phyloP scores from a whole-genome alignment of 2,329 filamentous ascomycete species.

The Hypoxylon sp. region DNA sequence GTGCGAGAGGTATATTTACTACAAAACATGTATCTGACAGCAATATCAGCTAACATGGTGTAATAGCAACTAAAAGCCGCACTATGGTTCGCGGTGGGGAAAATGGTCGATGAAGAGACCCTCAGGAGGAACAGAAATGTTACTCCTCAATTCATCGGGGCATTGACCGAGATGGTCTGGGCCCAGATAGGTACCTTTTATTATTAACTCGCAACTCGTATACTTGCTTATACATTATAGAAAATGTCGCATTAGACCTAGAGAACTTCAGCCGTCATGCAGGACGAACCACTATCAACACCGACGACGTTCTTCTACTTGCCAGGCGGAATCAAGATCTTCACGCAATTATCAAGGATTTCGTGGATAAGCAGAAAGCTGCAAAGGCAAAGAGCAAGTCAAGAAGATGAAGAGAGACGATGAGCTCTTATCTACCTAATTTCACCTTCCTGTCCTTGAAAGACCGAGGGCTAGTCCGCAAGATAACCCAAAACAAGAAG shows the following conservation, averaged over 20 bases:
- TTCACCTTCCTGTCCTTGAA: not conserved
- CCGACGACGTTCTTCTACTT: conserved; percentile 89
- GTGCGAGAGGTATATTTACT: conserved; percentile 48
- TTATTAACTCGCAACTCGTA: conserved; percentile 35
- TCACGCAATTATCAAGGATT: conserved; percentile 78
- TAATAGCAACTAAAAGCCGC: conserved; percentile 82
- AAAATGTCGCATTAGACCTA: conserved; percentile 69
- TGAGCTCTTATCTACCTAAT: not conserved
- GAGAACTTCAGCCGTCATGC: conserved; percentile 78
- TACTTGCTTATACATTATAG: conserved; percentile 52
- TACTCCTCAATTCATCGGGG: conserved; percentile 90
- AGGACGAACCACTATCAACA: conserved; percentile 81
- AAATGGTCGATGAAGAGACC: conserved; percentile 89
- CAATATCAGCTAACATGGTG: conserved; percentile 18
- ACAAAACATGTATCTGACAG: not conserved
- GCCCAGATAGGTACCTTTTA: conserved; percentile 77
- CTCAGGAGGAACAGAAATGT: conserved; percentile 82
- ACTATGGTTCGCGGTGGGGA: conserved; percentile 85
- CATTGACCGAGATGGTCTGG: conserved; percentile 80
- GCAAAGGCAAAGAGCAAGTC: conserved; percentile 56
- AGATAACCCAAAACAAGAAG: not conserved
- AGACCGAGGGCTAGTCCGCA: not conserved
- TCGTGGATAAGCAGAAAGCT: conserved; percentile 72
- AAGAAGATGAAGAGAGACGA: conserved; percentile 46
- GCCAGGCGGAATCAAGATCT: conserved; percentile 89